Percentiles rank a stretch among this genome's conserved stretches.
Conservation (phyloP, 176 grass and related monocot genomes). For the Pharus latifolius region DNA sequence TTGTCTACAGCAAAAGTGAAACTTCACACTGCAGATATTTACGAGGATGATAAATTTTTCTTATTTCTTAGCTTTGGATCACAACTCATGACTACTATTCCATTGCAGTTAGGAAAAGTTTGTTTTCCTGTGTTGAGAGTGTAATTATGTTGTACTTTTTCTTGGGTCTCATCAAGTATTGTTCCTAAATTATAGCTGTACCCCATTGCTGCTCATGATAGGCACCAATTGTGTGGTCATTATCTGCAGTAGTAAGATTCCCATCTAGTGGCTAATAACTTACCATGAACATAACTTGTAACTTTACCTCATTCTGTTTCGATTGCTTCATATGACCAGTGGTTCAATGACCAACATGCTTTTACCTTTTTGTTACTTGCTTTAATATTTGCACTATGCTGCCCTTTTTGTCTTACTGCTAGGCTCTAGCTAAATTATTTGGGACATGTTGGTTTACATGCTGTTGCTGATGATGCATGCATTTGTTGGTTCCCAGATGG, state of each 20-base stretch:
- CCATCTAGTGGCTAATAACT: not conserved
- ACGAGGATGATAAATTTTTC: not conserved
- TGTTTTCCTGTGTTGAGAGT: not conserved
- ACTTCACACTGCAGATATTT: not conserved
- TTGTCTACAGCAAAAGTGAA: not conserved
- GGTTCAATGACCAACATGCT: not conserved
- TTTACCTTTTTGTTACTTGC: not conserved
- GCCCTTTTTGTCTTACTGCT: not conserved
- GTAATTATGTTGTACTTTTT: not conserved
- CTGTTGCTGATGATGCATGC: not conserved
- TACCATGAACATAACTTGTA: not conserved
- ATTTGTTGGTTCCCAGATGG: not conserved
- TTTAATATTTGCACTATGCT: not conserved
- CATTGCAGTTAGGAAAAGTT: not conserved
- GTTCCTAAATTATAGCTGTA: conserved; percentile 1
- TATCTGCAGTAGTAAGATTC: not conserved
- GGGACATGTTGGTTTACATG: not conserved
- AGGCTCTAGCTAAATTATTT: not conserved
- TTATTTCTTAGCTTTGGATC: not conserved
- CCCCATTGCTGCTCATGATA: not conserved
- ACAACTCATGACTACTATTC: not conserved
- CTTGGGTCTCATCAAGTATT: not conserved
- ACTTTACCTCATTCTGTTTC: not conserved
- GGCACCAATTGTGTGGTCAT: not conserved
- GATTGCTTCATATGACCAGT: not conserved